Evolutionary conservation across 768 basidiomycete species (phyloP), one percentile per base, ranked within the genome.

Genomic region (Pisolithus albus): DNA sequence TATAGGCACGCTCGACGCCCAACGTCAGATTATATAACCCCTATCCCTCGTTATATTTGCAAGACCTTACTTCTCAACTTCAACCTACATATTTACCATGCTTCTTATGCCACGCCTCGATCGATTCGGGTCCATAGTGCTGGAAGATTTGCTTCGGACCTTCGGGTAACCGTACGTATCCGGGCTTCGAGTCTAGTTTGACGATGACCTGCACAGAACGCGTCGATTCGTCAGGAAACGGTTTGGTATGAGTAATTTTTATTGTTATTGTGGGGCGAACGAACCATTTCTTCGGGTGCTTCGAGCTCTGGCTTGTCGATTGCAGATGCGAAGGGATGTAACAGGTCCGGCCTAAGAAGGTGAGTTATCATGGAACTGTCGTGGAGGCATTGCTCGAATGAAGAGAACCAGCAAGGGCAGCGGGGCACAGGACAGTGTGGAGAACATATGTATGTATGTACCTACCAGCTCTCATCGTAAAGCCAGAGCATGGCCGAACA

Each of bases 401-500:
- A 11, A 34, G 11, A 11, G 11, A 34, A 4, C 34, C 4, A 34
- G 15, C 11, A 11, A 34, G 13, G 30, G 30, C 10, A 10, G 21
- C 21, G 1, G 7, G 30, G 34, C 13, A 4, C 13, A 34, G 13
- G 13, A 34, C 11, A 10, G 11, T 26, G 5, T 26, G 7, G 26
- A 5, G 6, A 26, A 26, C 4, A 4, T 7, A 26, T 26, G 26
- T 26, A 26, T 23, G 21, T 23, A 4, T 9, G 11, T 13, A 54
- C 73, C 36, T 45, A 84, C 83, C 81, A 83, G 1, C 56, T 53
- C 46, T 70, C 59, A 49, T 84, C 80, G 51, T 79, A 85, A 24
- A 81, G 58, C 84, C 84, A 86, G 8, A 85, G 66, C 84, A 85
- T 84, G 40, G 75, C 63, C 1, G 82, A 80, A 59, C 83, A 86